These are phyloP conservation scores for Gremmenia infestans DNA, from an alignment of 2,329 filamentous ascomycete genomes.

Conservation along the genomic window DNA sequence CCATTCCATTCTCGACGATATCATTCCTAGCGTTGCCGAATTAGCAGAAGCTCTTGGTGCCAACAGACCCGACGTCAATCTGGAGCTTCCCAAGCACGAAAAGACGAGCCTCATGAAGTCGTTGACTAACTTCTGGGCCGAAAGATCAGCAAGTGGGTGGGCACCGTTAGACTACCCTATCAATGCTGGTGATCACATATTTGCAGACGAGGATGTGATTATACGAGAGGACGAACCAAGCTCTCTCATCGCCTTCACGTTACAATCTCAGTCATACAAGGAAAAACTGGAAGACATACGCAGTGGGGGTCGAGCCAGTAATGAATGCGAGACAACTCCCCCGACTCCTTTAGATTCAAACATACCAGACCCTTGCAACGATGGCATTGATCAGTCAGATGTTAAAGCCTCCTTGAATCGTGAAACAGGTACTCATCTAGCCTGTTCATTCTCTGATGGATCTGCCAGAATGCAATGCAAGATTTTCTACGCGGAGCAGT, in stretches of 20 bases:
- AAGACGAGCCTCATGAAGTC: conserved; percentile 93
- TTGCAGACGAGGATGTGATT: conserved; percentile 94
- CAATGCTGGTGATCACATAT: conserved; percentile 84
- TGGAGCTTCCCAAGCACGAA: conserved; percentile 86
- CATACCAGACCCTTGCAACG: conserved; percentile 27
- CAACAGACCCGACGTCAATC: conserved; percentile 49
- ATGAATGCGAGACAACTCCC: conserved; percentile 21
- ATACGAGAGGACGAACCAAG: conserved; percentile 96
- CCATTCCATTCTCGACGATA: conserved; percentile 62
- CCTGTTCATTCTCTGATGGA: conserved; percentile 92
- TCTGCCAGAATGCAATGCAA: conserved; percentile 96
- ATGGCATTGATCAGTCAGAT: conserved; percentile 55
- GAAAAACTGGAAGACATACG: conserved; percentile 69
- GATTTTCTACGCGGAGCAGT: conserved; percentile 97
- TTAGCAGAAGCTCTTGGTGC: conserved; percentile 53
- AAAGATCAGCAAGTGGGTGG: conserved; percentile 94
- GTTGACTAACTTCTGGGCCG: conserved; percentile 96
- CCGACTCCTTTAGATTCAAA: conserved; percentile 27
- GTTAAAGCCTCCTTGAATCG: conserved; percentile 82
- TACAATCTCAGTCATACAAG: conserved; percentile 83
- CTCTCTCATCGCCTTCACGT: conserved; percentile 87
- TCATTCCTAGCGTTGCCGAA: conserved; percentile 57
- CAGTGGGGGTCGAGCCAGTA: conserved; percentile 41
- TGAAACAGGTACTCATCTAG: conserved; percentile 84
- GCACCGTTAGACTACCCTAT: conserved; percentile 87